Percentiles rank a stretch among this genome's conserved stretches.
Evolutionary conservation across 78 protist species (phyloP).

Genomic region (Dictyostelium capitatum): DNA sequence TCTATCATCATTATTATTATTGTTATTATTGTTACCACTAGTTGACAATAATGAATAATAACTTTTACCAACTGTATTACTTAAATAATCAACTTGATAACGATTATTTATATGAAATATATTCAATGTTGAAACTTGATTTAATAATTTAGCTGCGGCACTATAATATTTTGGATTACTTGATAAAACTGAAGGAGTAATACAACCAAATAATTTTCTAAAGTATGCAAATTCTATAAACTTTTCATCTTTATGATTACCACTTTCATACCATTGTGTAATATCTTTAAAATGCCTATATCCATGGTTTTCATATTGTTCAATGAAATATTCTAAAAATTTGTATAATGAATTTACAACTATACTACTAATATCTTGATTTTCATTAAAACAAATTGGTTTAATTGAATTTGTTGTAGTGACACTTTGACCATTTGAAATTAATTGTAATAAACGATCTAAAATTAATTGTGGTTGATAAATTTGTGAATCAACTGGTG

Average conservation of each 20-base stretch:
- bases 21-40: neutral
- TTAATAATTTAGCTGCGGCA: neutral
- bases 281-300: neutral
- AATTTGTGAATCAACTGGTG: neutral
- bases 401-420: neutral
- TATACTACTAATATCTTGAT: neutral
- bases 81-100: constrained; percentile 11
- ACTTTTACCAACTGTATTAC: neutral
- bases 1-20: neutral
- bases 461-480: constrained; percentile 38
- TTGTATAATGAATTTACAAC: neutral
- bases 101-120: constrained; percentile 25
- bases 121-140: constrained; percentile 18
- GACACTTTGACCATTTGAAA: neutral
- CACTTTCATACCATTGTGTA: neutral
- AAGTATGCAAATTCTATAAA: constrained; percentile 60
- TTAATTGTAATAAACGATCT: neutral
- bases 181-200: neutral
- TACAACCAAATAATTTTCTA: neutral
- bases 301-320: neutral
- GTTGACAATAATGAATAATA: neutral
- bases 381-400: constrained; percentile 6
- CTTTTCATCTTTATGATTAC: constrained; percentile 13
- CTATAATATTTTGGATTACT: constrained; percentile 29
- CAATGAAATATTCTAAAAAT: neutral